These are phyloP conservation scores for Aspergillus brunneoviolaceus DNA, from an alignment of 2,329 filamentous ascomycete species.

Conservation along the genomic window DNA sequence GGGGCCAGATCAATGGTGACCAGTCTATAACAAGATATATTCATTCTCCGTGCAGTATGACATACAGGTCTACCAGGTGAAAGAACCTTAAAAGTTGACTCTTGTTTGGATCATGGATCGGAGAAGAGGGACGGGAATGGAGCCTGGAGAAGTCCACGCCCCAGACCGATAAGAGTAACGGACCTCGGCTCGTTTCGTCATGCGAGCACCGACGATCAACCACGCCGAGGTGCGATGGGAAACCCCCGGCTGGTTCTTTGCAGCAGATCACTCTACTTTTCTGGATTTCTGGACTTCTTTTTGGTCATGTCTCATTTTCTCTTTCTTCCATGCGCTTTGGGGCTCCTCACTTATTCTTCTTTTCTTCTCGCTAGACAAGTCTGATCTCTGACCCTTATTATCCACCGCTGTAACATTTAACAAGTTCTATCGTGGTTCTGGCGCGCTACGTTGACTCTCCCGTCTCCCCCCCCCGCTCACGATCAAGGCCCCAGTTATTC, in stretches of 20 bases:
- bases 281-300: conserved; percentile 2
- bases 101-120: conserved; percentile 15
- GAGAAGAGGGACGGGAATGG: conserved; percentile 20
- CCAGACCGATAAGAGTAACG: conserved; percentile 19
- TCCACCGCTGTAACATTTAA: background rate
- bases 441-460: background rate
- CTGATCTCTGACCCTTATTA: background rate
- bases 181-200: conserved; percentile 37
- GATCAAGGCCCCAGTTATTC: background rate
- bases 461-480: background rate
- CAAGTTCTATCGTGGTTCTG: background rate
- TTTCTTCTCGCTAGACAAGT: no score
- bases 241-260: conserved; percentile 3
- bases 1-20: no score
- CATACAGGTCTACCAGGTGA: background rate
- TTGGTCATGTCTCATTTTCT: background rate
- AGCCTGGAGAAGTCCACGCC: conserved; percentile 3
- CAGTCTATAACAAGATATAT: no score
- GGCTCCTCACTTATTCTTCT: background rate
- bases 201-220: conserved; percentile 16
- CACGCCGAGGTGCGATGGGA: conserved; percentile 32
- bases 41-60: background rate
- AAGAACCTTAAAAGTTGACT: background rate
- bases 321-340: background rate
- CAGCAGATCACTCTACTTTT: background rate